These are phyloP conservation scores for Pseudevernia furfuracea DNA, from an alignment of 495 filamentous ascomycete species.

Conservation along the genomic window DNA sequence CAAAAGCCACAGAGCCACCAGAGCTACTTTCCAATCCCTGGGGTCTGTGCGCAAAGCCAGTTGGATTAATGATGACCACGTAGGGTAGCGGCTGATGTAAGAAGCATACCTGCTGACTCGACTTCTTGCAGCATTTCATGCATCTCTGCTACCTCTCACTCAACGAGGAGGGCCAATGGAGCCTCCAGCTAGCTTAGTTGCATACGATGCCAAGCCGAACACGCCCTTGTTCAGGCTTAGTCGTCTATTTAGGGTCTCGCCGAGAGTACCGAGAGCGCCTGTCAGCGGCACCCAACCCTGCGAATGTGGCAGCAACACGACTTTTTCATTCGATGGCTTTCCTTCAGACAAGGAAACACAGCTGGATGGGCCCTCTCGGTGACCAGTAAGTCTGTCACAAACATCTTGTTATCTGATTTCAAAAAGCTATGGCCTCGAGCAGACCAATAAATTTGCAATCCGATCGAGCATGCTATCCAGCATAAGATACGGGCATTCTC, in stretches of 20 bases:
- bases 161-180: too few species aligned
- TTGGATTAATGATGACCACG: too few species aligned
- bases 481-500: neutral
- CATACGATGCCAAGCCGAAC: slow-evolving; percentile 2
- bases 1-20: too few species aligned
- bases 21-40: too few species aligned
- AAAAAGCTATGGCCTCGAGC: neutral
- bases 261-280: neutral
- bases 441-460: neutral
- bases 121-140: neutral
- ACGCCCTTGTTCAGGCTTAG: neutral
- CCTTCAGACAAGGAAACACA: neutral
- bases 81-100: neutral
- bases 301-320: neutral
- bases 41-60: too few species aligned
- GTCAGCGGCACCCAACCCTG: neutral
- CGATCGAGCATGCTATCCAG: neutral
- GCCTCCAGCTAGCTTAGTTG: neutral
- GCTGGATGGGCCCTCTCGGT: neutral
- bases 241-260: neutral
- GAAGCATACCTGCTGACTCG: neutral
- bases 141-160: too few species aligned
- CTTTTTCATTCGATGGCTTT: neutral
- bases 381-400: neutral
- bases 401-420: neutral